These are phyloP conservation scores for Datura wrightii DNA, from an alignment of 257 asterid genomes.

Conservation along the genomic window DNA sequence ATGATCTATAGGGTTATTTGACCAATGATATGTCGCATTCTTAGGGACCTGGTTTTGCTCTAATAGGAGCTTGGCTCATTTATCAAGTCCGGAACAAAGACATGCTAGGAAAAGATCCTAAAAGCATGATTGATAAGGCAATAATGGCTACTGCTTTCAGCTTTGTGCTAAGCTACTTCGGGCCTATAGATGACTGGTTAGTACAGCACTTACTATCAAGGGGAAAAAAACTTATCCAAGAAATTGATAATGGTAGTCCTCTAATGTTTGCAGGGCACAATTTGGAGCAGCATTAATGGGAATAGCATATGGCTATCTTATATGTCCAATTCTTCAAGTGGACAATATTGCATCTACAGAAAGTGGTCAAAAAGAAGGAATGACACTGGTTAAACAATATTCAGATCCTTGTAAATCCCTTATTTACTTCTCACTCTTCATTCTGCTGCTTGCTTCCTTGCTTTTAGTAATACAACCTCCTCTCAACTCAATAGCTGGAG, in stretches of 20 bases:
- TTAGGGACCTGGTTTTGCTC: slow-evolving; percentile 80
- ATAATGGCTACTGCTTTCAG: slow-evolving; percentile 60
- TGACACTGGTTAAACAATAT: slow-evolving; percentile 49
- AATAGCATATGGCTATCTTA: slow-evolving; percentile 61
- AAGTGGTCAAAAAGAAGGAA: slow-evolving; percentile 55
- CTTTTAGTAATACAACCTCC: slow-evolving; percentile 72
- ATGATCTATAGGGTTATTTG: neutral
- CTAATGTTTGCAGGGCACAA: slow-evolving; percentile 62
- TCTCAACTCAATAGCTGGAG: slow-evolving; percentile 42
- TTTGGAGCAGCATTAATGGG: slow-evolving; percentile 71
- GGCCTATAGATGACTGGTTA: slow-evolving; percentile 87
- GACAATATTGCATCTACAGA: slow-evolving; percentile 56
- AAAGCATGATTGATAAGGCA: slow-evolving; percentile 60
- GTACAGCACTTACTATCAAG: neutral
- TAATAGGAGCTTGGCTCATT: slow-evolving; percentile 83
- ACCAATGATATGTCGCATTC: slow-evolving; percentile 28
- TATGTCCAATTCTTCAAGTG: slow-evolving; percentile 61
- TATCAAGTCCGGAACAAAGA: slow-evolving; percentile 69
- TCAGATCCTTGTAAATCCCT: slow-evolving; percentile 75
- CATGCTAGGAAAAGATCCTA: slow-evolving; percentile 45
- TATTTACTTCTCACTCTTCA: slow-evolving; percentile 57
- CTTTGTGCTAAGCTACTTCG: slow-evolving; percentile 64
- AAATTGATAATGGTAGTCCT: neutral
- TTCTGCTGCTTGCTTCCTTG: slow-evolving; percentile 57
- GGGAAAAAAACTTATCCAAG: neutral